A percentile compares a stretch with the other conserved stretches of the same genome.
These are phyloP conservation scores for Hirschioporus abietinus DNA, from an alignment of 768 basidiomycete genomes.

Conservation along the genomic window DNA sequence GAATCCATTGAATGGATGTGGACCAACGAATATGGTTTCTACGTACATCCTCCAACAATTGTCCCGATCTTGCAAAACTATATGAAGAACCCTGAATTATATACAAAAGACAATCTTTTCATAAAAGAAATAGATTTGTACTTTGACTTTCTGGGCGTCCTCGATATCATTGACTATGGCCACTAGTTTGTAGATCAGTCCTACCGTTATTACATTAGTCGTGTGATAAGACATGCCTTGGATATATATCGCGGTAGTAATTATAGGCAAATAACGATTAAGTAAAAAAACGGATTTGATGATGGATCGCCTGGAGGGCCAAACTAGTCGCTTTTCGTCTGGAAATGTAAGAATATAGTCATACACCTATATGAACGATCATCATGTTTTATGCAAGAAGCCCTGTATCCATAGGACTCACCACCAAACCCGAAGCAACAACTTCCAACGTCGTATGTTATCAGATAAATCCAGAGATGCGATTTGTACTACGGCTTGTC, in stretches of 20 bases:
- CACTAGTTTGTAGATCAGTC: background rate
- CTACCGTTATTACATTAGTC: background rate
- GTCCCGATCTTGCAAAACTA: background rate
- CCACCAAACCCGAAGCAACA: background rate
- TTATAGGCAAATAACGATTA: background rate
- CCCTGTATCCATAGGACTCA: background rate
- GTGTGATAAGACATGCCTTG: background rate
- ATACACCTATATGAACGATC: background rate
- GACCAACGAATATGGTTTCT: background rate
- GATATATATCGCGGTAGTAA: background rate
- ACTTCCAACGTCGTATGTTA: background rate
- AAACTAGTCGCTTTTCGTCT: background rate
- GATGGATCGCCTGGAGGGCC: background rate
- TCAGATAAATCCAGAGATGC: no score
- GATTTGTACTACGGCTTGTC: no score
- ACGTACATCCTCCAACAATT: background rate
- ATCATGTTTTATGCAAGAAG: background rate
- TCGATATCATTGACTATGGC: background rate
- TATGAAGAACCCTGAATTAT: background rate
- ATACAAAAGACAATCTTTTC: background rate
- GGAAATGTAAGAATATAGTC: background rate
- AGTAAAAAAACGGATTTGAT: conserved; percentile 13
- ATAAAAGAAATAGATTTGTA: background rate
- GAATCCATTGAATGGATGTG: background rate
- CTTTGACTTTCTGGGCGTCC: background rate